Conservation (phyloP, 1,284 basidiomycete species). For the Erythrobasidium hasegawianum region DNA sequence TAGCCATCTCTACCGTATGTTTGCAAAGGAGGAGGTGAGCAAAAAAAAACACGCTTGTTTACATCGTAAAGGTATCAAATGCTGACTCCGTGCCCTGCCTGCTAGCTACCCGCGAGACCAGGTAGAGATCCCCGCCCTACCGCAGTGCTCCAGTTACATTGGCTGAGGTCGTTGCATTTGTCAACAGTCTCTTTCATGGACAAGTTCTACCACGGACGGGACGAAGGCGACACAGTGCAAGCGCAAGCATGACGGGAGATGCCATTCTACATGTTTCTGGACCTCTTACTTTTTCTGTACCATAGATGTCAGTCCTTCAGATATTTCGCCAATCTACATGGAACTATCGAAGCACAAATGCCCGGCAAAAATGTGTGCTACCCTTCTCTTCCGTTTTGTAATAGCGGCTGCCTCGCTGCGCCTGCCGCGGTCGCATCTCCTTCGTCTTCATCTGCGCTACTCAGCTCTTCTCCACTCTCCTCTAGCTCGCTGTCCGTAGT, state of each 20-base stretch:
- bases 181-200: slow-evolving; percentile 44
- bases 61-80: no score
- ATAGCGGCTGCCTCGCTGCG: background rate
- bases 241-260: background rate
- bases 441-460: slow-evolving; percentile 12
- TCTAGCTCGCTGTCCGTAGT: background rate
- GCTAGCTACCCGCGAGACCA: slow-evolving; percentile 38
- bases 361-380: no score
- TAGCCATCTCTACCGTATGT: slow-evolving; percentile 49
- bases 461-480: slow-evolving; percentile 3
- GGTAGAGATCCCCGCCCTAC: background rate
- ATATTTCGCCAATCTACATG: no score
- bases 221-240: slow-evolving; percentile 28
- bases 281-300: no score
- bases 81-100: background rate
- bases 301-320: no score
- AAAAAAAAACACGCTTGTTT: no score
- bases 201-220: slow-evolving; percentile 32
- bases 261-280: no score
- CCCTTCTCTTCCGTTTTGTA: background rate
- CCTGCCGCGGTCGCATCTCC: background rate
- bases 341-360: no score
- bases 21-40: slow-evolving; percentile 52
- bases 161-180: background rate
- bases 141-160: background rate